These are phyloP conservation scores for Zygosaccharomyces sapae DNA, from an alignment of 1,139 yeast genomes.

Conservation along the genomic window DNA sequence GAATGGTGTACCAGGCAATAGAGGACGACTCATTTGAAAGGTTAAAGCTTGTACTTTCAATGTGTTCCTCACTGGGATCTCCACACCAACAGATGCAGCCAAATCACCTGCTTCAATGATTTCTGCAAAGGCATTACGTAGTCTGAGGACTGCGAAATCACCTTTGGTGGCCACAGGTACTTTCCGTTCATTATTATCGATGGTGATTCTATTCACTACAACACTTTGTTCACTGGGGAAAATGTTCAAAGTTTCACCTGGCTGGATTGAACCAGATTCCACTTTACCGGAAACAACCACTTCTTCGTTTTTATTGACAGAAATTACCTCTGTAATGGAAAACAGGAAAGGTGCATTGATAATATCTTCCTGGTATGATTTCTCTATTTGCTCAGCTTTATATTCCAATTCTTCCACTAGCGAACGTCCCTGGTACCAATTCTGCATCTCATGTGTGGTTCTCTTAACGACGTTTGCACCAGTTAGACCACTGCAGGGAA, in stretches of 20 bases:
- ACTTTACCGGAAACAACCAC: conserved; percentile 60
- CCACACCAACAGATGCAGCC: conserved; percentile 48
- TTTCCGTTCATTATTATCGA: conserved; percentile 34
- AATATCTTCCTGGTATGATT: conserved; percentile 31
- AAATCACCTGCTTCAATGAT: conserved; percentile 72
- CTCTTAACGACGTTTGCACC: conserved; percentile 71
- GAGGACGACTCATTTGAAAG: conserved; percentile 68
- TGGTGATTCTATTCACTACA: conserved; percentile 42
- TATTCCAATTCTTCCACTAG: conserved; percentile 54
- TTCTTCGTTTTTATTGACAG: conserved; percentile 29
- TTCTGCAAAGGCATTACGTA: conserved; percentile 49
- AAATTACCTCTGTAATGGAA: conserved; percentile 40
- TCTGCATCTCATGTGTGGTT: conserved; percentile 32
- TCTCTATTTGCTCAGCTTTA: conserved; percentile 32
- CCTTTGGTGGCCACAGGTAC: conserved; percentile 57
- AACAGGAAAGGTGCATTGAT: conserved; percentile 38
- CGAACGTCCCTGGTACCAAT: conserved; percentile 56
- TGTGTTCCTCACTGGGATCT: conserved; percentile 46
- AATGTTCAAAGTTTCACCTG: conserved; percentile 65
- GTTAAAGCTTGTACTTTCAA: conserved; percentile 58
- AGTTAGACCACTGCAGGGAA: conserved; percentile 82
- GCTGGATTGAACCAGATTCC: conserved; percentile 68
- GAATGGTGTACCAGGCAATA: conserved; percentile 78
- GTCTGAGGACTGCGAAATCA: conserved; percentile 59
- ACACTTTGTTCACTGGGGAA: conserved; percentile 53